These are phyloP conservation scores for Trametes polyzona DNA, from an alignment of 1,284 basidiomycete species.

Conservation along the genomic window DNA sequence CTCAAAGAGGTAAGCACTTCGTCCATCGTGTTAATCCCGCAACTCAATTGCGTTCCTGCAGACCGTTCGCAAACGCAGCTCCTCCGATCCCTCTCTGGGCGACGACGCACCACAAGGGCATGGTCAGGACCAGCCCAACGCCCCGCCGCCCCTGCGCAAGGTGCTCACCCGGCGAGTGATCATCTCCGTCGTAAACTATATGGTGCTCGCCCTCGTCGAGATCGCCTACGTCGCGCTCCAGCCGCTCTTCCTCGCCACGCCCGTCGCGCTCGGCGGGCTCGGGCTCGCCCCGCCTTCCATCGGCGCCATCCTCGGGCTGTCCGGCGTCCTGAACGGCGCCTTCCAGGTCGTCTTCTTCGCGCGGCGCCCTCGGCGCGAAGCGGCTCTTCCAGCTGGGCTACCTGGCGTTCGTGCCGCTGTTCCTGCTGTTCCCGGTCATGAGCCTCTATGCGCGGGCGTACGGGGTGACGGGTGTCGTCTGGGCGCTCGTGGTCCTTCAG, in stretches of 20 bases:
- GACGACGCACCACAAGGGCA: not conserved
- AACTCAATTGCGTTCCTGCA: conserved; percentile 8
- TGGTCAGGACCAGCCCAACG: conserved; percentile 28
- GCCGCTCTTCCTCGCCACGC: conserved; percentile 70
- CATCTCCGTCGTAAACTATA: conserved; percentile 67
- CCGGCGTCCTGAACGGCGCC: conserved; percentile 62
- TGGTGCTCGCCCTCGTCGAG: conserved; percentile 64
- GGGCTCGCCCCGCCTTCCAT: conserved; percentile 63
- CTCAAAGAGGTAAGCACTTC: conserved; percentile 52
- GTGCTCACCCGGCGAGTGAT: conserved; percentile 51
- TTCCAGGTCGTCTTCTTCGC: conserved; percentile 67
- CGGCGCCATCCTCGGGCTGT: conserved; percentile 57
- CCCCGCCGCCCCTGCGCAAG: conserved; percentile 43
- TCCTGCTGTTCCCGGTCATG: conserved; percentile 62
- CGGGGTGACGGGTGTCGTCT: conserved; percentile 34
- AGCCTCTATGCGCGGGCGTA: conserved; percentile 39
- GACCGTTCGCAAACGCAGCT: conserved; percentile 31
- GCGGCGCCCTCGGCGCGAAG: conserved; percentile 55
- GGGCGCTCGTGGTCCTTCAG: conserved; percentile 38
- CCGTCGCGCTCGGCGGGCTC: conserved; percentile 68
- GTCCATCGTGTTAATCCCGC: not conserved
- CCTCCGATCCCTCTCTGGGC: not conserved
- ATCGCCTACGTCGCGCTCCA: conserved; percentile 64
- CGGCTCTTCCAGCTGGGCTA: conserved; percentile 56
- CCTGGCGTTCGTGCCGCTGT: conserved; percentile 51